Conservation (phyloP, 306 rosid species). For the Acacia confusa region DNA sequence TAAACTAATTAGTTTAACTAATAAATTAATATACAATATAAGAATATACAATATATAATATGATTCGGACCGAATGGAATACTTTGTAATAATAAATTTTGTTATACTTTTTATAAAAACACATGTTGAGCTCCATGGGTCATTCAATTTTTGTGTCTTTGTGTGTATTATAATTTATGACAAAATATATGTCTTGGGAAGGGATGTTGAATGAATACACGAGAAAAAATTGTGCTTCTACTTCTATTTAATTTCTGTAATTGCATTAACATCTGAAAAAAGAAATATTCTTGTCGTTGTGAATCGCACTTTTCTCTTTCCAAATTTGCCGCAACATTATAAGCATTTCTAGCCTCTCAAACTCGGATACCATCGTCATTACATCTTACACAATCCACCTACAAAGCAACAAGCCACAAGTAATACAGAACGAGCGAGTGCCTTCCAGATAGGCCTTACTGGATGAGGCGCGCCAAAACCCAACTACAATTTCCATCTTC, state of each 20-base stretch:
- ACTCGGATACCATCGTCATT: constrained; percentile 29
- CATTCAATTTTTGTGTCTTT: no score
- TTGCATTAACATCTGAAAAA: no score
- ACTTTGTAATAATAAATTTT: no score
- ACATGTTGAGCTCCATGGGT: no score
- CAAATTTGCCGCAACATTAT: neutral
- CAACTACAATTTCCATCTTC: constrained; percentile 23
- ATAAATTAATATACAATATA: no score
- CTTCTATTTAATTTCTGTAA: neutral
- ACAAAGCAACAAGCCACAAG: neutral
- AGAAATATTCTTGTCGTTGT: neutral
- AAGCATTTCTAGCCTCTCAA: neutral
- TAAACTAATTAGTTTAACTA: no score
- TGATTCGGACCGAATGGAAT: no score
- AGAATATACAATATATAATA: no score
- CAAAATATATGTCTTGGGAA: no score
- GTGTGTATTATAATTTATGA: no score
- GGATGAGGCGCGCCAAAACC: constrained; percentile 64
- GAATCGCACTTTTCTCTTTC: neutral
- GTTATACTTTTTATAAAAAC: no score
- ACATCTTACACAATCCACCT: neutral
- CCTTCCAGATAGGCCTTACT: constrained; percentile 27
- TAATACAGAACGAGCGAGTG: constrained; percentile 14
- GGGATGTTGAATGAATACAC: no score
- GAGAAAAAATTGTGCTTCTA: neutral